Base-by-base conservation (phyloP, 208 protist species). In the Trypanosoma grayi region DNA sequence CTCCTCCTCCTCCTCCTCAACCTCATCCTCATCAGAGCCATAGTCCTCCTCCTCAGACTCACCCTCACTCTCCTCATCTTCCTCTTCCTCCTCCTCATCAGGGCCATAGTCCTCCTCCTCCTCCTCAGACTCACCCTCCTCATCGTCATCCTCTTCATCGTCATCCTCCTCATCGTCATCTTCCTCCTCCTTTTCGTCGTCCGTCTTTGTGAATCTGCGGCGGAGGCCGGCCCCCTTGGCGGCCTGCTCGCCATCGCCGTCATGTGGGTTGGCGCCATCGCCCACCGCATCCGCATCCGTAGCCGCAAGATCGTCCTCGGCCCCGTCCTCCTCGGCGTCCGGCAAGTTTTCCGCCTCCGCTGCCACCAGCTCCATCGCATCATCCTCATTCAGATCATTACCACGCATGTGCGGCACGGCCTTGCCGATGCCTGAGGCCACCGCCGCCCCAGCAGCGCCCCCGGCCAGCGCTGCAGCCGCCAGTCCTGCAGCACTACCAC, bases 231-330 rank as follows among this genome's bases (percentile, higher is more conserved):
- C 36, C 18, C 52, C 20, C 8, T 50, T 13, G 1, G 54, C 27
- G 10, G 52, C 40, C 2, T 61, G 13, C 39, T 74, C 50, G 16
- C 25, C 40, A 40, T 37, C 39, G 40, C 65, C 65, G 37, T 62
- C 68, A 13, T 59, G 64, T 28, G 65, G 61, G n/a, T 65, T 54
- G 2, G 58, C 41, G 11, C 66, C 59, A 34, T 61, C 50, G 0
- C 36, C 27, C 24, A 67, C 59, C 9, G 45, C 40, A 37, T 69
- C 45, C 7, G 45, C 43, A 18, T 57, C 55, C 20, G 62, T 55
- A 16, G 60, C 47, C 6, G 53, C 37, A 8, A 30, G 4, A 4
- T 45, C 41, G 2, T 22, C 18, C 11, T 64, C 66, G 5, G 24
- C 51, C 10, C 63, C 66, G 41, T 62, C 47, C 22, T 43, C 55